Evolutionary conservation across 2,329 filamentous ascomycete species (phyloP), one percentile per base, ranked within the genome.

Genomic region (Diaporthe citriasiana): DNA sequence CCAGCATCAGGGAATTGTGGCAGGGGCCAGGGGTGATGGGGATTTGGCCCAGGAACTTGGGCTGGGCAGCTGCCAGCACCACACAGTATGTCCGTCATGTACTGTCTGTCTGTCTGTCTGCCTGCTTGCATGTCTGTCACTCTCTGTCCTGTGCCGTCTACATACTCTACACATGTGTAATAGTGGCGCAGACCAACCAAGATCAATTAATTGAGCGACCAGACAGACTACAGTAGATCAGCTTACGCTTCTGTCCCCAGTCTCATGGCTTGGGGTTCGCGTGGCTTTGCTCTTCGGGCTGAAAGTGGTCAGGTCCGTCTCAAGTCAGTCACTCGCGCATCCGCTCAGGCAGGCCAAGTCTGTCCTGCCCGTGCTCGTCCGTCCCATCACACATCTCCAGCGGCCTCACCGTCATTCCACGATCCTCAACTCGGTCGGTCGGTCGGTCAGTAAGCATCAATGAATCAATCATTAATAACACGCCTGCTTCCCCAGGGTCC

Each of bases 381-480:
- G 57, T 65, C 60, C 22, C 42, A 66, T 66, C 60, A 51, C 60
- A 51, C 30, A 19, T 50, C 45, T 27, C 22, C 59, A 15, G 7
- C n/a, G 35, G 47, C 63, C 45, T 68, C 63, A 53, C 63, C 63
- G 63, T 68, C 47, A 68, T 68, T 68, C 22, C 63, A 68, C 33
- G 33, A 68, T 27, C 33, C 45, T 66, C 47, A 53, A 25, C n/a
- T 25, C 45, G 17, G 7, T 66, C n/a, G n/a, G 15, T 25, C 45
- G n/a, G 25, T 63, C 57, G 22, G 45, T 38, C 63, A 38, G 30
- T 38, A 19, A 27, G n/a, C 8, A 45, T 19, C 4, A 5, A 50
- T 17, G 6, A 19, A 22, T 47, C 60, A 30, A 33, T 50, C 27
- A 33, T 50, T 10, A 47, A 65, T 35, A 40, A 47, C 30, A 65